A percentile compares a stretch with the other conserved stretches of the same genome.
Evolutionary conservation across 1,139 yeast species (phyloP).

Genomic region (Meyerozyma carpophila): DNA sequence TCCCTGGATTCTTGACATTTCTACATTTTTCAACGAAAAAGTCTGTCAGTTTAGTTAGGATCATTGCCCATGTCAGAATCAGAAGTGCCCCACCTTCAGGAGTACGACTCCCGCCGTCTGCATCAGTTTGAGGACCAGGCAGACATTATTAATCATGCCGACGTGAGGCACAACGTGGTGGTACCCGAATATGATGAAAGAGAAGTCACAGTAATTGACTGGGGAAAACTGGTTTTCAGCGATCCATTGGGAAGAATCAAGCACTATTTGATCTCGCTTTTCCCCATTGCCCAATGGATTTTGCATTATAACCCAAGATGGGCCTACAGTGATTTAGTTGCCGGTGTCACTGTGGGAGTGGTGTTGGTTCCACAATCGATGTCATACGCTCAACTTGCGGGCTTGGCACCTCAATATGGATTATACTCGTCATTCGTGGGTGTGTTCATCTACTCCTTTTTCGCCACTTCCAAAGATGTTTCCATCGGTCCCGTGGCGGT

Average conservation of each 20-base stretch:
- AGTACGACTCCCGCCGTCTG: slow-evolving; percentile 7
- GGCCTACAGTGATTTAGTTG: slow-evolving; percentile 79
- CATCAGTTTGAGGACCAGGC: slow-evolving; percentile 12
- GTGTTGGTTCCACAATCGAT: slow-evolving; percentile 93
- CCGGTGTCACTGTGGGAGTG: slow-evolving; percentile 90
- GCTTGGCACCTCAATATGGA: slow-evolving; percentile 78
- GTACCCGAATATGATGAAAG: slow-evolving; percentile 40
- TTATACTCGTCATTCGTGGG: slow-evolving; percentile 91
- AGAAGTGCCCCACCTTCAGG: slow-evolving; percentile 17
- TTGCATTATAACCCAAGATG: slow-evolving; percentile 75
- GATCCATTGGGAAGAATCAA: slow-evolving; percentile 36
- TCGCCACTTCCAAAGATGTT: slow-evolving; percentile 94
- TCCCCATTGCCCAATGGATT: slow-evolving; percentile 81
- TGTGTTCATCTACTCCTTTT: slow-evolving; percentile 79
- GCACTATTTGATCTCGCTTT: slow-evolving; percentile 55
- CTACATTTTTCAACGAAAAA: not conserved
- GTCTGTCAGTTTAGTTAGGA: not conserved
- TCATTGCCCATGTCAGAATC: slow-evolving; percentile 6
- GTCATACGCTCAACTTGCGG: slow-evolving; percentile 90
- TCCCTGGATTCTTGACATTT: too few relatives aligned
- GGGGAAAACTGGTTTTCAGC: slow-evolving; percentile 29
- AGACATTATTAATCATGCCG: slow-evolving; percentile 3
- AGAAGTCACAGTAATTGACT: slow-evolving; percentile 42
- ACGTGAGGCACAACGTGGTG: slow-evolving; percentile 11
- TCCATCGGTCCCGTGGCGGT: slow-evolving; percentile 97